Base-by-base conservation (phyloP, 108 stramenopile genomes). In the Conticribra guillardii region DNA sequence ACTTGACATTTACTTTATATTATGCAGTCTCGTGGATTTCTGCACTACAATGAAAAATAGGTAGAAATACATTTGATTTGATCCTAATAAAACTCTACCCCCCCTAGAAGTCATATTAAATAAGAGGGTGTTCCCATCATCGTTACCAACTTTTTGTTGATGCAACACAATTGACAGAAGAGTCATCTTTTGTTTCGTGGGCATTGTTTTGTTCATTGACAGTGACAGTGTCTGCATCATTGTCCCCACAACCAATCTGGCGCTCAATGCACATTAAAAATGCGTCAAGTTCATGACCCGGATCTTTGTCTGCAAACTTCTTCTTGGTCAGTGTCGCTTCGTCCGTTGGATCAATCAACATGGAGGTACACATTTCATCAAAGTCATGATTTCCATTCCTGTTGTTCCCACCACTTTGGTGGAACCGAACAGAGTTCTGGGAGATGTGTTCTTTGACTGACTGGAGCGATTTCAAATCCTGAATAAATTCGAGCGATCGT, bases 401-500 rank as follows among this genome's bases (percentile, higher is more conserved):
- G 5, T 41, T 11, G 37, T 41, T 41, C 5, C 37, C 11, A 11
- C 11, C 5, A 11, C 5, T 9, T 9, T 11, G 11, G 5, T 41
- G 8, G 8, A 9, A 9, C 37, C 11, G 5, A 5, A 11, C 8
- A 11, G 37, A 41, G 11, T 41, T 41, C 37, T 9, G 11, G 11
- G 37, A 41, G 37, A 9, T 5, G 37, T 11, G 37, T 11, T 41
- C 37, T 41, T 41, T 41, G 11, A 41, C 37, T 11, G 37, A 41
- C 11, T 41, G 5, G 37, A 41, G 37, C 5, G 37, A 41, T 34
- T 73, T 64, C 18, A 62, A 19, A 16, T 51, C 41, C 32, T 70
- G 46, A 18, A 70, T 70, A 34, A 22, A 56, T 24, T 64, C 53
- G 33, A 64, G 54, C 28, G 63, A 69, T 28, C 54, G 53, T 27